A percentile compares a stretch with the other conserved stretches of the same genome.
These are phyloP conservation scores for Pseudocercospora fijiensis DNA, from an alignment of 2,329 filamentous ascomycete species.

Conservation along the genomic window DNA sequence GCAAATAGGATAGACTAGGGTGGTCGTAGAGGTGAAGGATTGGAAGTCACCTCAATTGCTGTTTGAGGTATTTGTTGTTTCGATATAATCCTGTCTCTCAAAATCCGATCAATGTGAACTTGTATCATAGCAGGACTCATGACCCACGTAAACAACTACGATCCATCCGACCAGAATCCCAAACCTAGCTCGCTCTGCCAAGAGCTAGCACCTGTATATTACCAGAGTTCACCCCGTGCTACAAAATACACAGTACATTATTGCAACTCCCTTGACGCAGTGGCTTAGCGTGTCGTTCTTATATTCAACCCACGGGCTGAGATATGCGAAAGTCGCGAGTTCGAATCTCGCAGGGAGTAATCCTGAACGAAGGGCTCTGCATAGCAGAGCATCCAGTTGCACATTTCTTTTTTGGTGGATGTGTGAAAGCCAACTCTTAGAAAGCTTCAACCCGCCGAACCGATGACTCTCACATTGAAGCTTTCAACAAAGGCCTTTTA, in stretches of 20 bases:
- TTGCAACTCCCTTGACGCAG: slow-evolving; percentile 31
- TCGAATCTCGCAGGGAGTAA: slow-evolving; percentile 30
- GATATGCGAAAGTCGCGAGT: slow-evolving; percentile 36
- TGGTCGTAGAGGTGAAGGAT: no score
- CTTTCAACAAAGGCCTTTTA: no score
- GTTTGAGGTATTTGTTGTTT: no score
- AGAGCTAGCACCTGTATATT: neutral
- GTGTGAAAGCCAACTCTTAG: no score
- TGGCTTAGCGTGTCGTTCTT: slow-evolving; percentile 36
- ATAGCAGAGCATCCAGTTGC: neutral
- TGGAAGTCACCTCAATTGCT: no score
- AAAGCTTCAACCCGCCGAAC: no score
- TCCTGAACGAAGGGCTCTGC: neutral
- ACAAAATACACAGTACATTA: slow-evolving; percentile 1
- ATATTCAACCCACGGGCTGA: slow-evolving; percentile 28
- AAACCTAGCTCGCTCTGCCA: neutral
- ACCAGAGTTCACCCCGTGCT: neutral
- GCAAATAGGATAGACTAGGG: no score
- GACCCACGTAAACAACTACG: no score
- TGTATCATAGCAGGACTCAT: no score
- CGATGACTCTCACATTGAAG: no score
- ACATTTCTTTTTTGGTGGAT: neutral
- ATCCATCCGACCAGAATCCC: neutral
- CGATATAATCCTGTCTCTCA: no score
- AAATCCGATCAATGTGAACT: no score